Evolutionary conservation across 2,329 filamentous ascomycete genomes (phyloP).

Genomic region (Magnaporthiopsis poae): DNA sequence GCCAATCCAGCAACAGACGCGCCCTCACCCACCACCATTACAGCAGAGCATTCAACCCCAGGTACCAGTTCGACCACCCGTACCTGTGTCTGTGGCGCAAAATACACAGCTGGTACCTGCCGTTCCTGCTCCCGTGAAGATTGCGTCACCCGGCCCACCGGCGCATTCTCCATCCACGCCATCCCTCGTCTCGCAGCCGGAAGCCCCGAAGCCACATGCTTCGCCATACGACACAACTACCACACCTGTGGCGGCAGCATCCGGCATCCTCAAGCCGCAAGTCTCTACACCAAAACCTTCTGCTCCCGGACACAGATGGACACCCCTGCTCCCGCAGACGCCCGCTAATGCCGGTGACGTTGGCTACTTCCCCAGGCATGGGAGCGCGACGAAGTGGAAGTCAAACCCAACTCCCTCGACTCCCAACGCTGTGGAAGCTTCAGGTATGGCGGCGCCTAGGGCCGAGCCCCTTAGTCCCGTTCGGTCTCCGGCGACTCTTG

Average conservation of each 20-base stretch:
- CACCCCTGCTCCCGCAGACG: slow-evolving; percentile 15
- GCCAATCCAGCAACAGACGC: not conserved
- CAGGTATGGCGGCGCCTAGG: slow-evolving; percentile 39
- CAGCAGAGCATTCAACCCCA: not conserved
- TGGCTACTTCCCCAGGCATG: slow-evolving; percentile 11
- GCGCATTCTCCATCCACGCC: not conserved
- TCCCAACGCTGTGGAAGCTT: slow-evolving; percentile 30
- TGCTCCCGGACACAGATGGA: slow-evolving; percentile 9
- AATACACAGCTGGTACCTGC: not conserved
- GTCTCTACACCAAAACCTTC: slow-evolving; percentile 2
- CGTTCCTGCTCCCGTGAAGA: not conserved
- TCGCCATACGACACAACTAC: not conserved
- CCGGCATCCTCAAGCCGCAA: not conserved
- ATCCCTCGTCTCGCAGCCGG: not conserved
- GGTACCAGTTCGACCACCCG: not conserved
- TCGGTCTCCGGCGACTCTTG: slow-evolving; percentile 26
- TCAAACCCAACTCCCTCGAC: slow-evolving; percentile 49
- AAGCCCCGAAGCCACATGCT: not conserved
- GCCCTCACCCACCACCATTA: slow-evolving; percentile 12
- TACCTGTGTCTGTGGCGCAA: not conserved
- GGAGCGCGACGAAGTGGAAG: slow-evolving; percentile 49
- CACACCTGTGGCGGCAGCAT: not conserved
- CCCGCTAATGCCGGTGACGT: slow-evolving; percentile 8
- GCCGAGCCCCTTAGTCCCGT: slow-evolving; percentile 52
- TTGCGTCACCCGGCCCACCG: not conserved